Base-by-base conservation (phyloP, 2,329 filamentous ascomycete species). In the Bisporella sp. region DNA sequence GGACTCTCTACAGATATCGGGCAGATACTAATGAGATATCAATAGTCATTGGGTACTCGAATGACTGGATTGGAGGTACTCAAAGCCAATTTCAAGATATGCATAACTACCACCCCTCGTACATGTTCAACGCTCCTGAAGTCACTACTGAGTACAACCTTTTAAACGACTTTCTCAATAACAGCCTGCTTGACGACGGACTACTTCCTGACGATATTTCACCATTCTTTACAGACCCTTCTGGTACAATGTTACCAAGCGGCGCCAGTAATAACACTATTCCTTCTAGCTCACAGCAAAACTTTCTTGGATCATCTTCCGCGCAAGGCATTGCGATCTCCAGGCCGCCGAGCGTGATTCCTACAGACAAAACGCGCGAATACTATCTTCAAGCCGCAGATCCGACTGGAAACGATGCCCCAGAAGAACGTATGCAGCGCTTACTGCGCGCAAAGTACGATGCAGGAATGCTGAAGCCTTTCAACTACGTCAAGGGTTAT, bases 401-500 rank as follows among this genome's bases (percentile, higher is more conserved):
- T 67, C 93, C 93, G 2, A 89, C 89, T 5, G 92, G 92, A 47
- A 81, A 89, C 59, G 82, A 85, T 60, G 87, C 86, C 28, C 90
- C 93, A 9, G 91, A 96, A 68, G 89, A 96, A 67, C 86, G 93
- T 53, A 96, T 99, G 88, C 87, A 92, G 63, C 89, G 93, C 60
- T 81, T 99, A 5, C 80, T 99, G 50, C 88, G 87, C 66, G 93
- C 93, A 56, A 99, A 99, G 69, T 95, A 96, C 69, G 91, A 97
- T 59, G 93, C 93, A 1, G 93, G 93, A 1, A 77, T 99, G 63
- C 74, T 99, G 52, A 93, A 91, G 64, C 93, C 93, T 1, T 99
- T 99, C 77, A 97, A 97, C 71, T 99, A 99, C 68, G 89, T 97
- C 60, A 95, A 95, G 64, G 93, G 93, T 9, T 99, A 99, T 68